A percentile compares a stretch with the other conserved stretches of the same genome.
Evolutionary conservation across 108 stramenopile species (phyloP).

Genomic region (Poteriospumella lacustris): DNA sequence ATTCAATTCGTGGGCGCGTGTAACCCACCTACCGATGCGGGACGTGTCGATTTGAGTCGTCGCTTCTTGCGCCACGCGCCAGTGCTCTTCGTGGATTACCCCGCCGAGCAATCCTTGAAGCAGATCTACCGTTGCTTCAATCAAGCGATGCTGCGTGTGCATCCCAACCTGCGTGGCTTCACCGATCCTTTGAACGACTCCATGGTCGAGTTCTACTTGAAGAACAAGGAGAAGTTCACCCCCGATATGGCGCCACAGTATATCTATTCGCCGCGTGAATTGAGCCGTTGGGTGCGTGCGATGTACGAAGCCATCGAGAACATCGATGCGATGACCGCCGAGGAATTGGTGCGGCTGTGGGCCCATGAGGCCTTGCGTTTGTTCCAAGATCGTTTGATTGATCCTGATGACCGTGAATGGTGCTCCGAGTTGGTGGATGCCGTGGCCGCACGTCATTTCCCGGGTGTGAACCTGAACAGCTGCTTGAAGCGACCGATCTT

Average conservation of each 20-base stretch:
- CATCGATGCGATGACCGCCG: constrained; percentile 55
- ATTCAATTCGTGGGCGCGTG: constrained; percentile 91
- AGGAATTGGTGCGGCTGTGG: constrained; percentile 90
- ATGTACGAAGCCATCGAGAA: constrained; percentile 78
- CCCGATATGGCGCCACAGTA: constrained; percentile 85
- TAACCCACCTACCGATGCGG: constrained; percentile 94
- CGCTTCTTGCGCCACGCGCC: constrained; percentile 93
- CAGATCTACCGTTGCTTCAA: constrained; percentile 95
- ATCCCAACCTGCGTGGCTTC: constrained; percentile 80
- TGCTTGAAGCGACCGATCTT: constrained; percentile 80
- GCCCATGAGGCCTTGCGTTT: constrained; percentile 92
- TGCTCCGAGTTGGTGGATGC: constrained; percentile 60
- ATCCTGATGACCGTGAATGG: constrained; percentile 78
- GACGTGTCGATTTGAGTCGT: constrained; percentile 77
- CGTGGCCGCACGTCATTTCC: constrained; percentile 39
- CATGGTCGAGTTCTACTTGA: constrained; percentile 91
- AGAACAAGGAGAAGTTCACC: constrained; percentile 78
- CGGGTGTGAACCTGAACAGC: constrained; percentile 62
- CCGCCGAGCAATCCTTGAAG: constrained; percentile 73
- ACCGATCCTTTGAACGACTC: constrained; percentile 83
- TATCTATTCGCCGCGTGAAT: constrained; percentile 95
- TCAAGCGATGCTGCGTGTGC: constrained; percentile 84
- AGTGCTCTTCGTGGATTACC: constrained; percentile 92
- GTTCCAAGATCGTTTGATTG: constrained; percentile 87
- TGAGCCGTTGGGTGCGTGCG: constrained; percentile 93